phyloP scores from a whole-genome alignment of 2,329 filamentous ascomycete genomes.

The Ustulina deusta region DNA sequence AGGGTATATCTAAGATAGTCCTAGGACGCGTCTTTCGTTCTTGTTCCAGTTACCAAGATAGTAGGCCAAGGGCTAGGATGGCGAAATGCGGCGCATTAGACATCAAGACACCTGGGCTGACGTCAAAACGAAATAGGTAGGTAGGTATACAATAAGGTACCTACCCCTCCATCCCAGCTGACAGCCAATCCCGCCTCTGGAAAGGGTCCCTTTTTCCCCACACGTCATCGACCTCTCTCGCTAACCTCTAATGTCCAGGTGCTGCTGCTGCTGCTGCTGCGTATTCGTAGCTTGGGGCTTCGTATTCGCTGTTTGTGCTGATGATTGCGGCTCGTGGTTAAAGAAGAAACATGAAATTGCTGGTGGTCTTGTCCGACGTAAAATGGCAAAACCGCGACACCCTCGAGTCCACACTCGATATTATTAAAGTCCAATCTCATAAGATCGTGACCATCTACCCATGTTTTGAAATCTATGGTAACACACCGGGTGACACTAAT shows the following conservation, averaged over 20 bases:
- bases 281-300: slow-evolving; percentile 16
- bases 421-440: background rate
- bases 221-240: slow-evolving; percentile 43
- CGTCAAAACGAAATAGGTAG: background rate
- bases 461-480: background rate
- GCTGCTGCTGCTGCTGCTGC: background rate
- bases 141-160: background rate
- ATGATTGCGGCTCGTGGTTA: background rate
- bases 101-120: background rate
- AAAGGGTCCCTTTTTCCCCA: slow-evolving; percentile 33
- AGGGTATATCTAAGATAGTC: too few relatives aligned
- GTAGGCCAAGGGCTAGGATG: too few relatives aligned
- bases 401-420: too few relatives aligned
- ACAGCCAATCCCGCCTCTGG: too few relatives aligned
- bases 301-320: slow-evolving; percentile 7
- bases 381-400: background rate
- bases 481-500: slow-evolving; percentile 23
- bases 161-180: slow-evolving; percentile 31
- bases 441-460: background rate
- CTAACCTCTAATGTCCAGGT: background rate
- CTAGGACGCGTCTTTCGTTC: slow-evolving; percentile 3
- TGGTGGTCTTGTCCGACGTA: background rate
- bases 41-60: too few relatives aligned
- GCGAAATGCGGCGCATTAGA: too few relatives aligned
- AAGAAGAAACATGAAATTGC: too few relatives aligned